phyloP scores from a whole-genome alignment of 2,329 filamentous ascomycete genomes.

The Fusarium liriodendri region DNA sequence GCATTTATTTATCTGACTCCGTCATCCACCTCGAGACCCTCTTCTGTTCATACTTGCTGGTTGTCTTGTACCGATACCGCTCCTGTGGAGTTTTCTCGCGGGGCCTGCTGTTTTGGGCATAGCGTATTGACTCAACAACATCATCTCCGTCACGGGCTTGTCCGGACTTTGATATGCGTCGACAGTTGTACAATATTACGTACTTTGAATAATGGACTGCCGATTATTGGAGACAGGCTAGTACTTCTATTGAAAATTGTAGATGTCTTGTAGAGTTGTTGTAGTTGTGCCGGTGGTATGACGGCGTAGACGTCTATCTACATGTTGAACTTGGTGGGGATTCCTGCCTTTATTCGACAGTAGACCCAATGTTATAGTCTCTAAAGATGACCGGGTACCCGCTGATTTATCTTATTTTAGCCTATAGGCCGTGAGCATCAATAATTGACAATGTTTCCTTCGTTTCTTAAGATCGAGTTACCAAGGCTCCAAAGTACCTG shows the following conservation, averaged over 20 bases:
- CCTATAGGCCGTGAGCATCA: neutral
- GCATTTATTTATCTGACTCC: neutral
- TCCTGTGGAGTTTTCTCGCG: constrained; percentile 2
- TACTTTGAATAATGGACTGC: neutral
- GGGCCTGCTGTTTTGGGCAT: constrained; percentile 3
- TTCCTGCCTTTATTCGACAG: neutral
- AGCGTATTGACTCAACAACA: neutral
- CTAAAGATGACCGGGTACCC: too few relatives aligned
- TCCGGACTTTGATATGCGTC: neutral
- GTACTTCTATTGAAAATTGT: neutral
- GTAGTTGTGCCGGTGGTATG: neutral
- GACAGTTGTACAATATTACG: neutral
- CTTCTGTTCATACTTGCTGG: neutral
- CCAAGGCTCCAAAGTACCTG: neutral
- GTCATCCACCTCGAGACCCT: neutral
- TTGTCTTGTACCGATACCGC: neutral
- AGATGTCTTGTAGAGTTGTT: neutral
- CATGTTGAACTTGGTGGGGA: neutral
- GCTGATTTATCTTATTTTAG: too few relatives aligned
- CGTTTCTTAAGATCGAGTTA: neutral
- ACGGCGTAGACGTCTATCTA: neutral
- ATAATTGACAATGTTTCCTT: neutral
- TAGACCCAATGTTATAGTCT: too few relatives aligned
- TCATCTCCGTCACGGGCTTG: neutral
- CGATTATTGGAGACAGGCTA: neutral